Conservation (phyloP, 306 rosid species). For the Alnus rubra region DNA sequence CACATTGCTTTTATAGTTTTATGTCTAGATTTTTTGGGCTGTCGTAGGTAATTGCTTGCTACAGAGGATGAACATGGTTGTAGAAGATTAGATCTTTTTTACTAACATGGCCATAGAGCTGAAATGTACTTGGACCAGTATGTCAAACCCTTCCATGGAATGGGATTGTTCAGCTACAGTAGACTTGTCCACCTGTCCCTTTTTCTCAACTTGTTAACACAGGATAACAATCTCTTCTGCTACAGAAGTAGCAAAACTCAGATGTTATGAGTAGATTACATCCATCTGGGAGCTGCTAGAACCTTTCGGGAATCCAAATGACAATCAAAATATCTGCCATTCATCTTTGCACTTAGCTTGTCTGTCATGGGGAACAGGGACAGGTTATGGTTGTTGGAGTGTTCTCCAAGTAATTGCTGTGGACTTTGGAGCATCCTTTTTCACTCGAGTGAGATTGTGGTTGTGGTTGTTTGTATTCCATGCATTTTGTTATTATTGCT, state of each 20-base stretch:
- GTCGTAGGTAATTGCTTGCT: neutral
- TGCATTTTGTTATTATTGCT: constrained; percentile 7
- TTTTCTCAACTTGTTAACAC: neutral
- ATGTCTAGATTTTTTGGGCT: neutral
- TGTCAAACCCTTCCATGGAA: neutral
- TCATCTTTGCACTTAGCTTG: neutral
- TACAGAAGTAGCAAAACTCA: neutral
- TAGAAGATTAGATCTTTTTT: neutral
- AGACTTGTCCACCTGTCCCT: neutral
- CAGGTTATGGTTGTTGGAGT: neutral
- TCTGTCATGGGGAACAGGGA: neutral
- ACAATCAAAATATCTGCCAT: neutral
- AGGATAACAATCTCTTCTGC: neutral
- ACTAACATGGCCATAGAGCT: neutral
- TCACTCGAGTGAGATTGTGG: neutral
- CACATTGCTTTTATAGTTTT: neutral
- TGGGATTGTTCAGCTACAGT: neutral
- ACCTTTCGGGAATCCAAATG: too few relatives aligned
- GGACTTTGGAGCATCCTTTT: neutral
- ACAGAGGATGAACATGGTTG: neutral
- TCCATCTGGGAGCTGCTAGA: neutral
- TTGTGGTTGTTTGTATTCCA: neutral
- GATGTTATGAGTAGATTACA: neutral
- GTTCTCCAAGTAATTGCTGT: neutral
- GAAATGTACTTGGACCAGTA: neutral